Evolutionary conservation across 805 yeast genomes (phyloP), one percentile per base, ranked within the genome.

Genomic region (Isabelozyma rhagii): DNA sequence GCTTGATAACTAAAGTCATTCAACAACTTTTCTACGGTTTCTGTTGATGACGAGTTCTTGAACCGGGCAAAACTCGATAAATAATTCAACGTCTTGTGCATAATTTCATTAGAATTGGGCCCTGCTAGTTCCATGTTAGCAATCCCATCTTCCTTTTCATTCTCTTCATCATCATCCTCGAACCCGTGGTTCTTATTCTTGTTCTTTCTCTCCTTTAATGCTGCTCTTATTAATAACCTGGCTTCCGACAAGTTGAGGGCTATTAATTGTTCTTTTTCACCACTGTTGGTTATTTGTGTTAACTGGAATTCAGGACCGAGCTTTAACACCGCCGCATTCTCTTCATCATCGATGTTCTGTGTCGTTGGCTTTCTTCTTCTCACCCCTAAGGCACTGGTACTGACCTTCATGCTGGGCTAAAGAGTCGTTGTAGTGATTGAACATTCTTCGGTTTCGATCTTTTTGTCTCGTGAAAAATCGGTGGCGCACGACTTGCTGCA

Each of bases 241-340:
- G 98, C 92, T 63, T 94, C 98, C 27, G 96, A 85, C 44, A 92
- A 72, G 67, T 92, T 93, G 57, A 94, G 75, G 0, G 98, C 89
- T 53, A 89, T 87, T 51, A 94, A 77, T 54, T 85, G 88, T 50
- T 83, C 85, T 49, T 80, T 82, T 51, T 82, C 82, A 15, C 97
- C 97, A 47, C 84, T 84, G 65, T 92, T 92, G 54, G 89, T 85
- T 38, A 85, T 70, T 65, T 92, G 97, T 34, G 80, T 81, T 47
- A 87, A 69, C 59, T 85, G 92, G 63, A 94, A 94, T 71, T 94
- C 99, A 27, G 96, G 93, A 8, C 99, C 99, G 49, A 94, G 79
- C 62, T 87, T 86, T 58, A 94, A 78, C 46, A 81, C 79, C 0
- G 97, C 83, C 0, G 98, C 96, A 62, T 94, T 96, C 63, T 93